Evolutionary conservation across 2,329 filamentous ascomycete genomes (phyloP).

Genomic region (Colletotrichum acutatum): DNA sequence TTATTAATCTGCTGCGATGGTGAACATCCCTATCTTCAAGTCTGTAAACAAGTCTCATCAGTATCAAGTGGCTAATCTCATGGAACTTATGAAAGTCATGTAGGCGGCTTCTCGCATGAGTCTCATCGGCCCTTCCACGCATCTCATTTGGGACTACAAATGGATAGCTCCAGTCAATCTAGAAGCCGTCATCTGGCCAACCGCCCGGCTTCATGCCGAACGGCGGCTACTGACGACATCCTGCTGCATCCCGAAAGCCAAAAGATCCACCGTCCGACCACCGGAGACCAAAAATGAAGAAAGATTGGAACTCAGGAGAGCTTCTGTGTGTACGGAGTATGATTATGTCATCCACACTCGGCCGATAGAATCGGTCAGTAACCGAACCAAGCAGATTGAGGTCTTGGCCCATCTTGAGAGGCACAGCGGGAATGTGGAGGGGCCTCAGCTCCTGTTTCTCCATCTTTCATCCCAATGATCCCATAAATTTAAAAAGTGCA

Average conservation of each 20-base stretch:
- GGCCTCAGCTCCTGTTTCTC: neutral
- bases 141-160: neutral
- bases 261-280: neutral
- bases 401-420: neutral
- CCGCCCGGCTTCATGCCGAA: too few species aligned
- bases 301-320: neutral
- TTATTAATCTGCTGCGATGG: too few species aligned
- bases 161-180: too few species aligned
- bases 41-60: too few species aligned
- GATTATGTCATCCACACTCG: neutral
- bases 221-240: neutral
- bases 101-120: neutral
- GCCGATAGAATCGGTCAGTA: neutral
- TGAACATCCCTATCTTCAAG: too few species aligned
- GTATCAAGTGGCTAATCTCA: too few species aligned
- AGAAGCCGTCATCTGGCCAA: too few species aligned
- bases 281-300: neutral
- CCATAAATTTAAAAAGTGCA: conserved; percentile 1
- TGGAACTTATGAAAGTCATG: neutral
- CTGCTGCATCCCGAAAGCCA: neutral
- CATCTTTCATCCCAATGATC: conserved; percentile 7
- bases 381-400: neutral
- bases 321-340: too few species aligned
- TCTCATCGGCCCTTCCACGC: neutral
- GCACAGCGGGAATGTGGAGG: neutral